phyloP scores from a whole-genome alignment of 176 grass and related monocot species.

The Avena sativa region DNA sequence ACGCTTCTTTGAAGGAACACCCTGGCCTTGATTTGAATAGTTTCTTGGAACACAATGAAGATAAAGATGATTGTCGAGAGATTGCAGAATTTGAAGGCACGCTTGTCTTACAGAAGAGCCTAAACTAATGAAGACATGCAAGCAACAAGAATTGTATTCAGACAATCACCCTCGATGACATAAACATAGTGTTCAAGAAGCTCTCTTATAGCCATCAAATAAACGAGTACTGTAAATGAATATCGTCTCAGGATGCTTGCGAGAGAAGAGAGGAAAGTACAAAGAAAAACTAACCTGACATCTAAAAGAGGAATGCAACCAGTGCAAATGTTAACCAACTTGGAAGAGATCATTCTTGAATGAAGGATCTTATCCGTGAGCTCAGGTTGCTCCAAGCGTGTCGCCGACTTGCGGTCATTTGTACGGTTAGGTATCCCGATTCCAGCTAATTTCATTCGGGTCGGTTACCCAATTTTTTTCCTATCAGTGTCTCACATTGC shows the following conservation, averaged over 20 bases:
- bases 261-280: not conserved
- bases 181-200: slow-evolving; percentile 30
- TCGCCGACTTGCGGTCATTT: too few relatives aligned
- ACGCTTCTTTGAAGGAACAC: slow-evolving; percentile 51
- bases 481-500: too few relatives aligned
- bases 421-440: too few relatives aligned
- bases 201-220: slow-evolving; percentile 30
- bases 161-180: slow-evolving; percentile 38
- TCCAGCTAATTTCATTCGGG: too few relatives aligned
- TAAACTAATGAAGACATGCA: slow-evolving; percentile 33
- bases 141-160: slow-evolving; percentile 33
- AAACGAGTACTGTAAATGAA: slow-evolving; percentile 15
- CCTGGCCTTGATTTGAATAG: slow-evolving; percentile 20
- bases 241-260: slow-evolving; percentile 7
- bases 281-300: slow-evolving; percentile 13
- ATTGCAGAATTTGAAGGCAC: too few relatives aligned
- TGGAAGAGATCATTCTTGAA: slow-evolving; percentile 8
- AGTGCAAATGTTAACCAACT: slow-evolving; percentile 35
- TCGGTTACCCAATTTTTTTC: too few relatives aligned
- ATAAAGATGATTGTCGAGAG: slow-evolving; percentile 21
- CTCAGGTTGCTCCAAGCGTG: too few relatives aligned
- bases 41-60: slow-evolving; percentile 42
- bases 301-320: not conserved
- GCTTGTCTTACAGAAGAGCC: not conserved
- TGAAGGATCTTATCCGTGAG: not conserved